A percentile compares a stretch with the other conserved stretches of the same genome.
phyloP scores from a whole-genome alignment of 257 asterid species.

The Cordia subcordata region DNA sequence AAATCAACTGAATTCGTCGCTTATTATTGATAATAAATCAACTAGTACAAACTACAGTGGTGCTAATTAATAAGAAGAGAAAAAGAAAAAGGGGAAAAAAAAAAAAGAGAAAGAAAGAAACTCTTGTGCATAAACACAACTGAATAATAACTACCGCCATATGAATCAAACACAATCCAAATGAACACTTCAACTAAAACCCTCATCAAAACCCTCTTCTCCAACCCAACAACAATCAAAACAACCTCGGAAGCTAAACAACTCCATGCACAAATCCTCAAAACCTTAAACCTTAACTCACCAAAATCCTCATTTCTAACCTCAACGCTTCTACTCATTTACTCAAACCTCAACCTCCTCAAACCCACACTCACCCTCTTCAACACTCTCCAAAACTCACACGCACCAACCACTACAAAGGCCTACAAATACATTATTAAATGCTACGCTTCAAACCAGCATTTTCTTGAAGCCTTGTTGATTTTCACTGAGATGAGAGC shows the following conservation, averaged over 20 bases:
- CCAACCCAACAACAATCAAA: constrained; percentile 45
- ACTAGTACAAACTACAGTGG: too few relatives aligned
- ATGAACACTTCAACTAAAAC: not conserved
- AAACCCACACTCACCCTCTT: constrained; percentile 29
- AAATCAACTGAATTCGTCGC: too few relatives aligned
- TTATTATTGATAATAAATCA: too few relatives aligned
- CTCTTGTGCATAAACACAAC: too few relatives aligned
- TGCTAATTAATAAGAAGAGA: too few relatives aligned
- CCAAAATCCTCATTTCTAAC: constrained; percentile 21
- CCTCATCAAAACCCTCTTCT: constrained; percentile 25
- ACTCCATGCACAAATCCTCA: constrained; percentile 75
- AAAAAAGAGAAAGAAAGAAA: too few relatives aligned
- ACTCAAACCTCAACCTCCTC: constrained; percentile 63
- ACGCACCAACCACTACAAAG: constrained; percentile 52
- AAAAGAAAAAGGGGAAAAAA: too few relatives aligned
- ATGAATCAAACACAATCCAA: too few relatives aligned
- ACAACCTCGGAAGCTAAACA: constrained; percentile 71
- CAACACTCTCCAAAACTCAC: constrained; percentile 44
- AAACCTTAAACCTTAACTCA: constrained; percentile 19
- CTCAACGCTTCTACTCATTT: constrained; percentile 47
- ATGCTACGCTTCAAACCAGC: constrained; percentile 61
- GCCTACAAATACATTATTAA: constrained; percentile 80
- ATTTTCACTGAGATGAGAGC: constrained; percentile 64
- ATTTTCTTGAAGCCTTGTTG: constrained; percentile 41
- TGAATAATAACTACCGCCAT: too few relatives aligned